Evolutionary conservation across 2,329 filamentous ascomycete species (phyloP).

Genomic region (Drechslerella dactyloides): DNA sequence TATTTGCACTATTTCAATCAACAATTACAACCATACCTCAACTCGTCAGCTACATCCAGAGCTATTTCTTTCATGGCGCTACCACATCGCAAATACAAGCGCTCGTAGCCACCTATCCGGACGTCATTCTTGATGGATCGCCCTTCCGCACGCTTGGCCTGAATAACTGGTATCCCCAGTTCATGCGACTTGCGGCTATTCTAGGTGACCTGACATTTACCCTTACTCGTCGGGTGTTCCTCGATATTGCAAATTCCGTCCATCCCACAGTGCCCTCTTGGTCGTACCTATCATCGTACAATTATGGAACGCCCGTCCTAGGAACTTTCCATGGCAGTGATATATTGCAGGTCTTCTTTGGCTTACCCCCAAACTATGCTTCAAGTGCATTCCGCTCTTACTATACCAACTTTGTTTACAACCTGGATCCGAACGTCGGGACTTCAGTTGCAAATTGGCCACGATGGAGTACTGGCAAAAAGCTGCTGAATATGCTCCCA

Average conservation of each 20-base stretch:
- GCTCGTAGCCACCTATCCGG: constrained; percentile 69
- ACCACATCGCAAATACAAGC: constrained; percentile 62
- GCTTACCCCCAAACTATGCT: constrained; percentile 69
- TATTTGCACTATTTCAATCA: constrained; percentile 69
- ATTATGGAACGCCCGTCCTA: constrained; percentile 72
- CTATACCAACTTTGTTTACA: constrained; percentile 75
- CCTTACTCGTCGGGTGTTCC: constrained; percentile 70
- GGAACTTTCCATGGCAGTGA: constrained; percentile 79
- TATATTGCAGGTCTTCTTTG: constrained; percentile 72
- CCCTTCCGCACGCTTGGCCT: constrained; percentile 73
- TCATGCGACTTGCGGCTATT: constrained; percentile 65
- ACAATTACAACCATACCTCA: constrained; percentile 70
- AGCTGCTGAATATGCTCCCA: constrained; percentile 63
- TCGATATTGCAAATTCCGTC: constrained; percentile 61
- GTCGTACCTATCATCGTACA: constrained; percentile 77
- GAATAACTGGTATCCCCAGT: constrained; percentile 75
- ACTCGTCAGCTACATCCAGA: constrained; percentile 68
- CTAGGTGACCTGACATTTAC: constrained; percentile 66
- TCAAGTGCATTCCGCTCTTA: constrained; percentile 69
- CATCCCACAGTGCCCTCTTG: constrained; percentile 70
- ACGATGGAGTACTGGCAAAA: constrained; percentile 62
- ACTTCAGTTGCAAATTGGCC: constrained; percentile 63
- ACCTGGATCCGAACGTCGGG: constrained; percentile 71
- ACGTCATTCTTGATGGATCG: constrained; percentile 66
- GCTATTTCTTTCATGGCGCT: constrained; percentile 68